phyloP scores from a whole-genome alignment of 768 basidiomycete genomes.

The Lactarius evosmus region DNA sequence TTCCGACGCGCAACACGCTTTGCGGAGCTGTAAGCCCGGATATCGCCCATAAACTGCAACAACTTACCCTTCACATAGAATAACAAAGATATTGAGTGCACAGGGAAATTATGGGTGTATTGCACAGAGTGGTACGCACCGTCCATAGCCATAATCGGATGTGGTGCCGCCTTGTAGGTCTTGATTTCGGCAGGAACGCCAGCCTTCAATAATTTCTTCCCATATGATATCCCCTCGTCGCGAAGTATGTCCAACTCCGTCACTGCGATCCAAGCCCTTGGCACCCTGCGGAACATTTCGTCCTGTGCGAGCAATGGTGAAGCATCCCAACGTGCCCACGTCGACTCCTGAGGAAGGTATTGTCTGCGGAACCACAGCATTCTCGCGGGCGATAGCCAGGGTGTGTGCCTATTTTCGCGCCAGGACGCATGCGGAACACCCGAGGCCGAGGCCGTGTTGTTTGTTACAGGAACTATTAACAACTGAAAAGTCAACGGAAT shows the following conservation, averaged over 20 bases:
- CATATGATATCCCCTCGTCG: conserved; percentile 65
- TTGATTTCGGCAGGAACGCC: conserved; percentile 54
- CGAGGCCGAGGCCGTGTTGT: conserved; percentile 57
- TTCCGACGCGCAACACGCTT: conserved; percentile 35
- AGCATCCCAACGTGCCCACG: conserved; percentile 62
- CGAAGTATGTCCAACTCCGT: conserved; percentile 64
- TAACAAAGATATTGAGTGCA: conserved; percentile 10
- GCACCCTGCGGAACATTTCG: conserved; percentile 47
- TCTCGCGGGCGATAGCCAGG: conserved; percentile 56
- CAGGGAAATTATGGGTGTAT: neutral
- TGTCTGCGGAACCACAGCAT: conserved; percentile 74
- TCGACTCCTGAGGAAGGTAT: conserved; percentile 61
- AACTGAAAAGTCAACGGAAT: conserved; percentile 59
- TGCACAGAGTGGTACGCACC: conserved; percentile 41
- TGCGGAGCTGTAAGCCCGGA: conserved; percentile 23
- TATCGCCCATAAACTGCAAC: conserved; percentile 14
- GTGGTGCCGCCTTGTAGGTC: conserved; percentile 62
- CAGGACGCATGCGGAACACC: conserved; percentile 46
- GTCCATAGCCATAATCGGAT: conserved; percentile 74
- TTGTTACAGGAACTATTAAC: conserved; percentile 67
- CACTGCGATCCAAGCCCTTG: conserved; percentile 60
- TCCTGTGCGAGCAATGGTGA: conserved; percentile 70
- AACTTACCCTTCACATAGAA: conserved; percentile 29
- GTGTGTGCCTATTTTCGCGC: conserved; percentile 54
- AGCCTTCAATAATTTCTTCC: conserved; percentile 48